Base-by-base conservation (phyloP, 805 yeast genomes). In the Metschnikowia drakensbergensis region DNA sequence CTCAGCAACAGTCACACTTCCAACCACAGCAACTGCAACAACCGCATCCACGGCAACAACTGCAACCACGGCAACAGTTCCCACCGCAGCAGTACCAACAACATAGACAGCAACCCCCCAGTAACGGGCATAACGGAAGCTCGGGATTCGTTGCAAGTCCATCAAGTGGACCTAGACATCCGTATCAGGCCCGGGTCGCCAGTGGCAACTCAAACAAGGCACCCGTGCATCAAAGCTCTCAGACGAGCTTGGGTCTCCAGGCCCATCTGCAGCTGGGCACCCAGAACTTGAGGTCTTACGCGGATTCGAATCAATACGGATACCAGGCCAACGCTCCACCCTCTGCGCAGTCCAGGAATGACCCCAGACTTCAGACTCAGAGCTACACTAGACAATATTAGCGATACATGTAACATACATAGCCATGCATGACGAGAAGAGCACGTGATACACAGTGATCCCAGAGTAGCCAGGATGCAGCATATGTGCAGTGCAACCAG, bases 121-220 rank as follows among this genome's bases (percentile, higher is more conserved):
- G 22, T 34, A 48, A n/a, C 37, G 39, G 13, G 4, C 29, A 29
- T n/a, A 6, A 37, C n/a, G 39, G 39, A n/a, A 37, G 39, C 9
- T 3, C 29, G n/a, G 22, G 27, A n/a, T 26, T 26, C 34, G 23
- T 11, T 48, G 10, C 51, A 43, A 10, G 48, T 38, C n/a, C 30
- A 26, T 1, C 35, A 10, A 11, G 22, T 9, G 42, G 40, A 10
- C 26, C 36, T 9, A 13, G 47, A n/a, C 41, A 45, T 22, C 37
- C 49, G 6, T 44, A 31, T 37, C 48, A 35, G 28, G 45, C 45
- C 31, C 42, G 53, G n/a, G 46, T 39, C 13, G 47, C 32, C 9
- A 37, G 32, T 27, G 54, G 48, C 45, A 28, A 42, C 37, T 46
- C 49, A 38, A 50, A 51, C 29, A 50, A 48, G 37, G 50, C 47